A percentile compares a stretch with the other conserved stretches of the same genome.
These are phyloP conservation scores for Rosa multiflora DNA, from an alignment of 306 rosid species.

Conservation along the genomic window DNA sequence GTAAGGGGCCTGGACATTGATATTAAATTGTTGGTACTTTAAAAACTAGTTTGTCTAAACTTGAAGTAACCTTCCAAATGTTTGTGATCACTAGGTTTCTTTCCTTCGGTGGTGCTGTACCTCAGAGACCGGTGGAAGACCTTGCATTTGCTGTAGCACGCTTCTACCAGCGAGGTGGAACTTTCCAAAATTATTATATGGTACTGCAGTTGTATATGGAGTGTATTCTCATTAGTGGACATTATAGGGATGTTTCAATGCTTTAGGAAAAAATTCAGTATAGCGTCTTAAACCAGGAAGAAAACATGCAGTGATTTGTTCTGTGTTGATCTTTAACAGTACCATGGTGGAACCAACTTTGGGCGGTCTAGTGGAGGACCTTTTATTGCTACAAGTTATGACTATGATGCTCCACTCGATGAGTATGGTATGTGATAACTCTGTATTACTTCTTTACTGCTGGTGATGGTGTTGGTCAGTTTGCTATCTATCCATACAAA, in stretches of 20 bases:
- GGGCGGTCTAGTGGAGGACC: slow-evolving; percentile 82
- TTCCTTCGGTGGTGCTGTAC: slow-evolving; percentile 74
- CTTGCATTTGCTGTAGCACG: slow-evolving; percentile 91
- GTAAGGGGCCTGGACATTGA: slow-evolving; percentile 32
- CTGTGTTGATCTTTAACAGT: slow-evolving; percentile 48
- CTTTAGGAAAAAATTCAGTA: background rate
- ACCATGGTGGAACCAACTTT: slow-evolving; percentile 97
- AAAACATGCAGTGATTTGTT: slow-evolving; percentile 25
- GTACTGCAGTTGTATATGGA: slow-evolving; percentile 38
- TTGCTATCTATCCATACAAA: background rate
- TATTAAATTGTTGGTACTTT: background rate
- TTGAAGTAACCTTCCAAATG: slow-evolving; percentile 9
- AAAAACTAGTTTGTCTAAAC: background rate
- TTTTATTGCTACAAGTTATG: slow-evolving; percentile 83
- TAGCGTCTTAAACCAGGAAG: background rate
- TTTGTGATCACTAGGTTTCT: slow-evolving; percentile 56
- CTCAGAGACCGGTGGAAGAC: slow-evolving; percentile 88
- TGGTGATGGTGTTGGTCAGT: slow-evolving; percentile 7
- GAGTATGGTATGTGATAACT: slow-evolving; percentile 74
- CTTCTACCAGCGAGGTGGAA: slow-evolving; percentile 89
- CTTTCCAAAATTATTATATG: slow-evolving; percentile 92
- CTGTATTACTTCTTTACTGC: slow-evolving; percentile 1
- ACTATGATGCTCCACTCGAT: slow-evolving; percentile 92
- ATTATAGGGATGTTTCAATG: background rate
- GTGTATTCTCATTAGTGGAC: slow-evolving; percentile 8